These are phyloP conservation scores for Rubroshorea leprosula DNA, from an alignment of 345 rosid species.

Conservation along the genomic window DNA sequence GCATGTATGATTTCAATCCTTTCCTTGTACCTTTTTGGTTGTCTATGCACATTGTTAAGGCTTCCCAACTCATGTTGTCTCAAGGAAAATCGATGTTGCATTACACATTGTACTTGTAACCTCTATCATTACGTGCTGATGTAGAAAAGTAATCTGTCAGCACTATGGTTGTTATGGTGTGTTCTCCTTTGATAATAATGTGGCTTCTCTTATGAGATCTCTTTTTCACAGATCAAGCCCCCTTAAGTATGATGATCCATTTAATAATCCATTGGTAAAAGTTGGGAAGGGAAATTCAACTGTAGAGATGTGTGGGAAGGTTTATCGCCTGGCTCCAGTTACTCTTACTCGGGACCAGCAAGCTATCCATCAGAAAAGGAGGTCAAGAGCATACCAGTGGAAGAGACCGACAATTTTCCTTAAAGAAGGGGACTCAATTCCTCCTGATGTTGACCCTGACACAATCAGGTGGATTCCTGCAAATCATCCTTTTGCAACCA, in stretches of 20 bases:
- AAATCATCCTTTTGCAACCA: constrained; percentile 96
- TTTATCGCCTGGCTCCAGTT: constrained; percentile 74
- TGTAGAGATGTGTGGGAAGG: constrained; percentile 92
- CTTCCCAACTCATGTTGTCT: neutral
- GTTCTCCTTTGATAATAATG: constrained; percentile 4
- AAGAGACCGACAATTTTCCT: constrained; percentile 83
- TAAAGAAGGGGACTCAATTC: constrained; percentile 84
- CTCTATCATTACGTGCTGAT: neutral
- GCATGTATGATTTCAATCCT: constrained; percentile 78
- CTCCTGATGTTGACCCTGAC: constrained; percentile 89
- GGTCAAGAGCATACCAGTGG: constrained; percentile 97
- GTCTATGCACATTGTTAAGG: neutral
- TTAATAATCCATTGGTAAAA: constrained; percentile 87
- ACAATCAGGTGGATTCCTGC: constrained; percentile 97
- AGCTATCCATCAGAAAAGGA: constrained; percentile 75
- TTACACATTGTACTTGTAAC: neutral
- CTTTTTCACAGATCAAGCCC: constrained; percentile 53
- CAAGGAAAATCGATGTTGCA: neutral
- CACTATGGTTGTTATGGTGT: neutral
- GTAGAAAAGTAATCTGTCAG: neutral
- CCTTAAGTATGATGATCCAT: constrained; percentile 85
- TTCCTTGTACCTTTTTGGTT: constrained; percentile 15
- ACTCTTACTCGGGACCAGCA: constrained; percentile 76
- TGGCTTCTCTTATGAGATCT: constrained; percentile 6
- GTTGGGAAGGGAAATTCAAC: constrained; percentile 68